Percentiles rank a stretch among this genome's conserved stretches.
phyloP scores from a whole-genome alignment of 2,329 filamentous ascomycete species.

The Dothideomycetes sp. region DNA sequence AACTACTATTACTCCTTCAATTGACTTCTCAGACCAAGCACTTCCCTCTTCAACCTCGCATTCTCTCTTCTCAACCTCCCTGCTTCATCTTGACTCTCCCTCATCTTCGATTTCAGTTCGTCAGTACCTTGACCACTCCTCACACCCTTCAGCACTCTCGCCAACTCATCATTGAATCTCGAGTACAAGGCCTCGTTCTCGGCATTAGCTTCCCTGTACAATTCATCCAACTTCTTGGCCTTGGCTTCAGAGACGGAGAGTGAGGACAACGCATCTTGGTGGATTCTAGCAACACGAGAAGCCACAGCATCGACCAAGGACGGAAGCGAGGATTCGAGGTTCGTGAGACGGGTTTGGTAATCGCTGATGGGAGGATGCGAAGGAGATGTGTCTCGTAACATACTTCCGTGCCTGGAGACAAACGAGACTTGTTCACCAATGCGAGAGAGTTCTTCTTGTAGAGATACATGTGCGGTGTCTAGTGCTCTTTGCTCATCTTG shows the following conservation, averaged over 20 bases:
- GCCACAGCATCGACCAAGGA: constrained; percentile 49
- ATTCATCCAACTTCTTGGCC: constrained; percentile 71
- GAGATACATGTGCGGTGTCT: constrained; percentile 56
- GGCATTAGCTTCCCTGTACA: constrained; percentile 77
- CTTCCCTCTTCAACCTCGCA: constrained; percentile 69
- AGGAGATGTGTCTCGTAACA: constrained; percentile 1
- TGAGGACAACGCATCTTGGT: constrained; percentile 61
- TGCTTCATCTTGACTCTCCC: constrained; percentile 67
- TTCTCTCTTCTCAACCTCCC: constrained; percentile 77
- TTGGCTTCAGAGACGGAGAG: constrained; percentile 69
- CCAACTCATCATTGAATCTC: constrained; percentile 83
- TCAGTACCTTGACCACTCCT: constrained; percentile 69
- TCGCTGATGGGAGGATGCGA: constrained; percentile 25
- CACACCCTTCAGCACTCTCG: constrained; percentile 69
- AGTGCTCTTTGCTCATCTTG: constrained; percentile 71
- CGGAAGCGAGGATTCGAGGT: constrained; percentile 60
- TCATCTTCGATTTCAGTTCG: constrained; percentile 62
- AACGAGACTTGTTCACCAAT: constrained; percentile 70
- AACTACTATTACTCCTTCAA: constrained; percentile 30
- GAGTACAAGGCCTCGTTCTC: constrained; percentile 93
- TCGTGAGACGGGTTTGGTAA: constrained; percentile 49
- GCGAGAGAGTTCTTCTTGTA: constrained; percentile 68
- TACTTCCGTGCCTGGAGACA: constrained; percentile 16
- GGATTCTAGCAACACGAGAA: constrained; percentile 53
- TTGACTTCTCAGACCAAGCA: constrained; percentile 53